Conservation (phyloP, 2,329 filamentous ascomycete genomes). For the Stagonosporopsis chrysanthemi region DNA sequence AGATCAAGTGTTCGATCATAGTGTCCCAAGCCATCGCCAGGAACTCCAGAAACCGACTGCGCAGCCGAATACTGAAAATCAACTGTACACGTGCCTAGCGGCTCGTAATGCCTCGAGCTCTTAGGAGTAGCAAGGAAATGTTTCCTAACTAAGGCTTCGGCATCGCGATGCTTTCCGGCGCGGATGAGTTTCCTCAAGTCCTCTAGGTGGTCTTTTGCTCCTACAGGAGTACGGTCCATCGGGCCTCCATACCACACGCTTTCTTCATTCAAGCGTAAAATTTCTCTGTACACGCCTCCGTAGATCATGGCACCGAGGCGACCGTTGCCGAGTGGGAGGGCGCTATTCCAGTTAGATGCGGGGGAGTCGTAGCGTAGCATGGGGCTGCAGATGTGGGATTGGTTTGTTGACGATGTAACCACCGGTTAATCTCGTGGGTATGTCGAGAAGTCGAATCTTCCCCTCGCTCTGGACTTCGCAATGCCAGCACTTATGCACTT, state of each 20-base stretch:
- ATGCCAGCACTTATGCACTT: conserved; percentile 14
- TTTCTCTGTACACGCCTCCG: conserved; percentile 54
- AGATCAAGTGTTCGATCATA: conserved; percentile 55
- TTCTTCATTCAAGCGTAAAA: conserved; percentile 58
- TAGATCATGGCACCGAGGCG: conserved; percentile 57
- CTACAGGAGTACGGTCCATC: conserved; percentile 54
- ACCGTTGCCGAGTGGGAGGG: conserved; percentile 60
- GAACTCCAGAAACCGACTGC: conserved; percentile 7
- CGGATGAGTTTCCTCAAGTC: conserved; percentile 53
- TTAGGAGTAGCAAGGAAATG: conserved; percentile 58
- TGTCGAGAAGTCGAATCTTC: conserved; percentile 1
- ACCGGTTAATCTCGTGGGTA: conserved; percentile 14
- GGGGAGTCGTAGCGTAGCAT: conserved; percentile 21
- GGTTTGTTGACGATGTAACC: conserved; percentile 7
- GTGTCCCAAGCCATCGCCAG: not conserved
- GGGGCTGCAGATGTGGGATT: conserved; percentile 11
- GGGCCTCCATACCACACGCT: conserved; percentile 42
- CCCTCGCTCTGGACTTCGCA: conserved; percentile 8
- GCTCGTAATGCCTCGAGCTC: conserved; percentile 59
- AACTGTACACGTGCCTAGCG: conserved; percentile 41
- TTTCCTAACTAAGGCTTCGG: conserved; percentile 51
- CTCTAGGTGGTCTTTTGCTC: conserved; percentile 48
- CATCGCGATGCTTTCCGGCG: conserved; percentile 50
- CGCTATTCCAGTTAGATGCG: conserved; percentile 48
- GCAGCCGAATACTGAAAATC: conserved; percentile 9